Evolutionary conservation across 768 basidiomycete genomes (phyloP).

Genomic region (Amanita exitialis): DNA sequence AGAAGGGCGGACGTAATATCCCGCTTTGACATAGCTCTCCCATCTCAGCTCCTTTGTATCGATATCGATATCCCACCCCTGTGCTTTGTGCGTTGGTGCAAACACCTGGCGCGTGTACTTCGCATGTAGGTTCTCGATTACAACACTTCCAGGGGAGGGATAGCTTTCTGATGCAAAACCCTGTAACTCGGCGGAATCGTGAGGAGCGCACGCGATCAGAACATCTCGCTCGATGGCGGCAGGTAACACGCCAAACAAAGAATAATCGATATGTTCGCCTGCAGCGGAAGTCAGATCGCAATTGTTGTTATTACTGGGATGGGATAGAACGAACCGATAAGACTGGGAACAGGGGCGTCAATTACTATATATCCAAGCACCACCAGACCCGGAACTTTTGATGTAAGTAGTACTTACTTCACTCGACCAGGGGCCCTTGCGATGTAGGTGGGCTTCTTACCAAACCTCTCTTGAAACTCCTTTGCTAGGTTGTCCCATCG

Average conservation of each 20-base stretch:
- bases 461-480: conserved; percentile 56
- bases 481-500: conserved; percentile 54
- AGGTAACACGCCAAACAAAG: conserved; percentile 76
- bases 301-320: not conserved
- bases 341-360: conserved; percentile 14
- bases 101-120: conserved; percentile 56
- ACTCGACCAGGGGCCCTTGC: conserved; percentile 74
- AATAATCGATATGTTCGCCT: conserved; percentile 84
- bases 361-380: not conserved
- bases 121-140: conserved; percentile 49
- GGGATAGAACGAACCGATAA: conserved; percentile 27
- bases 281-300: conserved; percentile 12
- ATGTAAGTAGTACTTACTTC: conserved; percentile 55
- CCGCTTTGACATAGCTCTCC: conserved; percentile 86
- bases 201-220: conserved; percentile 64
- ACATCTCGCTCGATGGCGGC: conserved; percentile 82
- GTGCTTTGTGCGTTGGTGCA: conserved; percentile 35
- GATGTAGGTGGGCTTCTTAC: conserved; percentile 58
- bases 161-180: conserved; percentile 15
- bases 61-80: conserved; percentile 69
- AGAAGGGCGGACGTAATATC: conserved; percentile 52
- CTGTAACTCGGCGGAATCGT: conserved; percentile 12
- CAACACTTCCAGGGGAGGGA: conserved; percentile 39
- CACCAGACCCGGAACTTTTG: not conserved
- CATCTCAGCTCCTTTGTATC: conserved; percentile 60